Evolutionary conservation across 1,139 yeast genomes (phyloP), one percentile per base, ranked within the genome.

Genomic region (Meyerozyma elateridarum): DNA sequence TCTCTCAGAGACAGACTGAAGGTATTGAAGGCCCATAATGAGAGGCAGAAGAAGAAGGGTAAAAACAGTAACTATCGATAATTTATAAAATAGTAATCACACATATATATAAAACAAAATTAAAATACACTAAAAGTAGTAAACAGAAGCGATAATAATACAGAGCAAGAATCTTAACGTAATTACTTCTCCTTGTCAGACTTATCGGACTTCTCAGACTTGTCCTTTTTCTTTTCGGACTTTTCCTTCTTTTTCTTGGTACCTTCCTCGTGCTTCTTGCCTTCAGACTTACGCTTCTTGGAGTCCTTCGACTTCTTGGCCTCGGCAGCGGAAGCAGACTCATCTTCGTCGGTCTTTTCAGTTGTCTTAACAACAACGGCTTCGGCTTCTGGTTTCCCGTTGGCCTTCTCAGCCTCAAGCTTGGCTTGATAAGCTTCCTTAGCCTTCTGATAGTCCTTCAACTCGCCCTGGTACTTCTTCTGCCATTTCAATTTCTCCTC

Each of bases 1-100:
- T 85, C 96, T 36, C 68, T 91, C 51, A 73, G 95, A 48, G 97
- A 91, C 59, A 79, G 88, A 59, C 97, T 88, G 59, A 84, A 79
- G 60, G 79, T 83, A 12, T 66, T 91, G 45, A 69, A 81, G 42
- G 95, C 95, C 2, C 98, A 91, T 52, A 76, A 87, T 40, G 78
- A 76, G 35, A 85, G 84, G 58, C 96, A 87, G 57, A 89, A 87
- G 79, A 83, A 81, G 76, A 82, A 80, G 67, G 89, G 91, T n/a
- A n/a, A n/a, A n/a, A n/a, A n/a, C n/a, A n/a, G n/a, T n/a, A n/a
- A n/a, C n/a, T n/a, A n/a, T n/a, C n/a, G n/a, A n/a, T n/a, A n/a
- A n/a, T n/a, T n/a, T n/a, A n/a, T n/a, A n/a, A n/a, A n/a, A 35
- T 65, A 62, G 51, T 73, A 54, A 42, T 22, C 20, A 24, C 28